A percentile compares a stretch with the other conserved stretches of the same genome.
Evolutionary conservation across 208 protist species (phyloP).

Genomic region (Vickermania ingenoplastis): DNA sequence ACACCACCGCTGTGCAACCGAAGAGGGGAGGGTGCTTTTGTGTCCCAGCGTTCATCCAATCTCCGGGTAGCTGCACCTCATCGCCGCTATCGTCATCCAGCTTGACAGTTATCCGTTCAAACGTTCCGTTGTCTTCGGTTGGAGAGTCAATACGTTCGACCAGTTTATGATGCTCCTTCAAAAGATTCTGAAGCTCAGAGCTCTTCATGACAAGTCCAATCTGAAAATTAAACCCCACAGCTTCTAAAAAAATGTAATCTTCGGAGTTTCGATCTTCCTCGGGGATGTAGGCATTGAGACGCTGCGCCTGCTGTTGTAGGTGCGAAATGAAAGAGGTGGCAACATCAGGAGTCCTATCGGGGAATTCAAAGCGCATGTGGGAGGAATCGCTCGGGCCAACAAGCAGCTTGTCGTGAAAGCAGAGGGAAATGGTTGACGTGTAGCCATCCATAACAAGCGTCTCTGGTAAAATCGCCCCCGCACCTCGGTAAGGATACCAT

Average conservation of each 20-base stretch:
- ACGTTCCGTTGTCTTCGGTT: too few species aligned
- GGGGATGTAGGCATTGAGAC: neutral
- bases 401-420: slow-evolving; percentile 20
- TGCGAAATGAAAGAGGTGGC: neutral
- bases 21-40: slow-evolving; percentile 17
- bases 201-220: slow-evolving; percentile 9
- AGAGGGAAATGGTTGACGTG: slow-evolving; percentile 18
- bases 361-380: slow-evolving; percentile 6
- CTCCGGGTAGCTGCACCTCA: too few species aligned
- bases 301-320: neutral
- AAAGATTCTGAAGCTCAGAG: neutral
- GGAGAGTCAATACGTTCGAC: slow-evolving; percentile 4
- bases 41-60: neutral
- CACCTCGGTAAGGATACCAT: neutral
- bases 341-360: neutral
- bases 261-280: neutral
- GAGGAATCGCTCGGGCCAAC: slow-evolving; percentile 11
- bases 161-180: slow-evolving; percentile 5
- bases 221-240: neutral
- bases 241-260: neutral
- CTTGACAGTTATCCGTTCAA: too few species aligned
- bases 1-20: slow-evolving; percentile 63
- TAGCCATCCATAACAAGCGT: slow-evolving; percentile 23
- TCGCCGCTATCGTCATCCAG: too few species aligned
- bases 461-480: slow-evolving; percentile 17